Conservation (phyloP, 2,329 filamentous ascomycete genomes). For the Emmonsiellopsis sp. region DNA sequence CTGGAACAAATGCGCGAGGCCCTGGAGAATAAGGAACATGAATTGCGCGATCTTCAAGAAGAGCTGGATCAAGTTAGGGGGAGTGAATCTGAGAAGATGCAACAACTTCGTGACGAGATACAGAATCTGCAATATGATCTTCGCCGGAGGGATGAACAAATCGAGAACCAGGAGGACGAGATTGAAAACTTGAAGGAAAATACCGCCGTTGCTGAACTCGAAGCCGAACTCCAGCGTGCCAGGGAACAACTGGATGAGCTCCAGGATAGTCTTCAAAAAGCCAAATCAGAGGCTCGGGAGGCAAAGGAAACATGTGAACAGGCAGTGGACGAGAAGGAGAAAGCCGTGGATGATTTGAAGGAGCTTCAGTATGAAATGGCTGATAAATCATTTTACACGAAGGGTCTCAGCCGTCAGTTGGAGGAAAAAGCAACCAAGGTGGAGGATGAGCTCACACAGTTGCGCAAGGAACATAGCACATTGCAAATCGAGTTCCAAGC, state of each 20-base stretch:
- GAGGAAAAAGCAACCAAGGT: conserved; percentile 61
- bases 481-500: conserved; percentile 37
- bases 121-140: conserved; percentile 67
- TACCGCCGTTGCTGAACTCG: conserved; percentile 37
- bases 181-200: conserved; percentile 55
- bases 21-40: conserved; percentile 38
- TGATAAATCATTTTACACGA: conserved; percentile 68
- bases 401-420: conserved; percentile 63
- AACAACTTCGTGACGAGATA: conserved; percentile 63
- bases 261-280: conserved; percentile 32
- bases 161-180: conserved; percentile 68
- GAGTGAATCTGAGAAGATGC: conserved; percentile 48
- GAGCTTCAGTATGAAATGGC: conserved; percentile 66
- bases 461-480: conserved; percentile 38
- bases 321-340: conserved; percentile 44
- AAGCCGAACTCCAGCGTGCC: conserved; percentile 41
- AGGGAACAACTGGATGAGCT: conserved; percentile 36
- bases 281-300: conserved; percentile 27
- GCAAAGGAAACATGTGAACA: conserved; percentile 39
- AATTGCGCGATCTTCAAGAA: conserved; percentile 36
- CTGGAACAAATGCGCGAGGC: conserved; percentile 44
- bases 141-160: conserved; percentile 63
- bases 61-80: conserved; percentile 50
- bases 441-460: conserved; percentile 54
- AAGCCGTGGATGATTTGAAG: conserved; percentile 47